Evolutionary conservation across 495 filamentous ascomycete genomes (phyloP).

Genomic region (Hypoxylon rickii): DNA sequence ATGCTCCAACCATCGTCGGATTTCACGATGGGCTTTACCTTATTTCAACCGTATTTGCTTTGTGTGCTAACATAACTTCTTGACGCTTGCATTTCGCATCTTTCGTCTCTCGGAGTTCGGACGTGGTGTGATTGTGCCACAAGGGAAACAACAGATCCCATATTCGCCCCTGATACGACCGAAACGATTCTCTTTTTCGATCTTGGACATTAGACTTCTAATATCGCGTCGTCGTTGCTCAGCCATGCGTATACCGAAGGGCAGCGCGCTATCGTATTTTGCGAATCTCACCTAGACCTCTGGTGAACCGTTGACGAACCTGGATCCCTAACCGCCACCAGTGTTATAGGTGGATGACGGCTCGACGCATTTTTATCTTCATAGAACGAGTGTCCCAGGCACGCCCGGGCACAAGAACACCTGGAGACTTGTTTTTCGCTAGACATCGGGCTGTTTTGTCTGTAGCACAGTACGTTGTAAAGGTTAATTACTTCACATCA

Average conservation of each 20-base stretch:
- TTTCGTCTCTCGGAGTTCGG: neutral
- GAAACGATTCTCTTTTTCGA: slow-evolving; percentile 14
- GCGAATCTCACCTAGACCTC: slow-evolving; percentile 25
- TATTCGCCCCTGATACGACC: slow-evolving; percentile 20
- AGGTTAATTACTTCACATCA: slow-evolving; percentile 14
- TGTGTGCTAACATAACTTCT: slow-evolving; percentile 1
- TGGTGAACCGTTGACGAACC: slow-evolving; percentile 31
- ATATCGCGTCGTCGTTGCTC: slow-evolving; percentile 11
- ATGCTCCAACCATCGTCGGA: neutral
- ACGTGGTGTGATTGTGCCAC: neutral
- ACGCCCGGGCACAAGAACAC: slow-evolving; percentile 5
- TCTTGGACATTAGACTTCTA: slow-evolving; percentile 25
- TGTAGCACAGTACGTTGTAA: slow-evolving; percentile 6
- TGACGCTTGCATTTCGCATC: neutral
- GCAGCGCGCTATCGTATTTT: slow-evolving; percentile 14
- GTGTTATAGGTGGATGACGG: slow-evolving; percentile 32
- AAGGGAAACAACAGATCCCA: neutral
- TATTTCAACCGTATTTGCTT: neutral
- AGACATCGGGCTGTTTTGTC: neutral
- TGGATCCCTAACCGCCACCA: slow-evolving; percentile 22
- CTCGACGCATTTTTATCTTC: slow-evolving; percentile 26
- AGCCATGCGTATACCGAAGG: slow-evolving; percentile 17
- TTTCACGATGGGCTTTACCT: no score
- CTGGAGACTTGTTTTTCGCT: no score
- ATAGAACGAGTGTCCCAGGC: slow-evolving; percentile 3